Evolutionary conservation across 1,139 yeast species (phyloP), one percentile per base, ranked within the genome.

Genomic region (Debaryomyces sp.): DNA sequence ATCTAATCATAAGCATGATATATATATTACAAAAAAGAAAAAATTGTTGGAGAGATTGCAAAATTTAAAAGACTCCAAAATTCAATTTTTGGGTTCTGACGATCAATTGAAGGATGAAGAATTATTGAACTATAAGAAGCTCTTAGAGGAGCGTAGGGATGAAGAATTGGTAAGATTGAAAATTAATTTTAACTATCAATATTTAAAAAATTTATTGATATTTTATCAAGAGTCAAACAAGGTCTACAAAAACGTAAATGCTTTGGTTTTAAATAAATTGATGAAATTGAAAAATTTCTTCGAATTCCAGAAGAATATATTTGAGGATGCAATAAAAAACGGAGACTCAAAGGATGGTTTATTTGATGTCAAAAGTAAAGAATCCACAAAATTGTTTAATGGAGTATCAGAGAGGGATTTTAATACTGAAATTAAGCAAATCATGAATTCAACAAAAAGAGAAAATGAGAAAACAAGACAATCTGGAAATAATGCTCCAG

Each of bases 201-300:
- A 63, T 32, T 57, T 75, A 34, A 67, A 73, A 48, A 63, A 61
- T 47, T 66, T 75, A 3, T 56, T 66, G 37, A 55, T 59, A 2
- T 75, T 72, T 50, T 75, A 75, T 51, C 69, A 72, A 44, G 76
- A 75, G 45, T 69, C 76, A 10, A 71, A 74, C 55, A 63, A 66
- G 36, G 62, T 61, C 30, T 76, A 73, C 58, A 68, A 66, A 48
- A 65, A 62, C 50, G 63, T 70, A 59, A 71, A 70, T 53, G 47
- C 52, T 29, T 51, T 63, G 2, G 49, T 69, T 53, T 53, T 67
- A 17, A 75, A 70, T 56, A 75, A 75, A 54, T 60, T 76, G 41
- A 66, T 67, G 44, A 76, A 75, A 51, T 57, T 76, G 45, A 68
- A 68, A 55, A 68, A 71, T 53, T 75, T 75, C 50, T 69, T 76